phyloP scores from a whole-genome alignment of 331 rosid genomes.

The Prunus yedoensis region DNA sequence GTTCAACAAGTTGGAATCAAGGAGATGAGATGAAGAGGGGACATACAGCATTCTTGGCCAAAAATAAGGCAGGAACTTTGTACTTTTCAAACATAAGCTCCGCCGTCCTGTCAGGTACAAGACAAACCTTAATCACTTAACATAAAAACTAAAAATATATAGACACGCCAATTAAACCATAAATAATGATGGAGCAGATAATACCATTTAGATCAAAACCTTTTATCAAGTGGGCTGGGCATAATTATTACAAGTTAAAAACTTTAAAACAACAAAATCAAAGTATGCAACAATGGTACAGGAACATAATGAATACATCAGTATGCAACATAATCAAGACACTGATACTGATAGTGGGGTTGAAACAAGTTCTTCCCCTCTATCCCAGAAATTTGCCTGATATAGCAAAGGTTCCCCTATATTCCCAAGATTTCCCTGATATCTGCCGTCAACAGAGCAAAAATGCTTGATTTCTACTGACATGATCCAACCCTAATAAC shows the following conservation, averaged over 20 bases:
- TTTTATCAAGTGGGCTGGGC: not conserved
- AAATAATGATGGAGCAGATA: not conserved
- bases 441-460: too few species aligned
- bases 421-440: too few species aligned
- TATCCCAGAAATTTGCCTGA: too few species aligned
- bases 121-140: conserved; percentile 3
- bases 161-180: conserved; percentile 1
- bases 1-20: conserved; percentile 22
- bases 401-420: too few species aligned
- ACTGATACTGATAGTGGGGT: too few species aligned
- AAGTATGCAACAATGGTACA: not conserved
- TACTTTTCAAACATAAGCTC: conserved; percentile 98
- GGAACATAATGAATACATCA: not conserved
- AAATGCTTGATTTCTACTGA: too few species aligned
- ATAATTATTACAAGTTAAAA: not conserved
- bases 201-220: not conserved
- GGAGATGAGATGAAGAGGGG: conserved; percentile 19
- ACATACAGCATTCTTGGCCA: conserved; percentile 98
- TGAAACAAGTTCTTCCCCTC: not conserved
- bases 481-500: too few species aligned
- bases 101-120: conserved; percentile 66
- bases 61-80: conserved; percentile 94
- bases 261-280: not conserved
- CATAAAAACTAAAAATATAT: not conserved
- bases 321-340: not conserved